Conservation (phyloP, 352 stramenopile species). For the Globisporangium echinulatum region DNA sequence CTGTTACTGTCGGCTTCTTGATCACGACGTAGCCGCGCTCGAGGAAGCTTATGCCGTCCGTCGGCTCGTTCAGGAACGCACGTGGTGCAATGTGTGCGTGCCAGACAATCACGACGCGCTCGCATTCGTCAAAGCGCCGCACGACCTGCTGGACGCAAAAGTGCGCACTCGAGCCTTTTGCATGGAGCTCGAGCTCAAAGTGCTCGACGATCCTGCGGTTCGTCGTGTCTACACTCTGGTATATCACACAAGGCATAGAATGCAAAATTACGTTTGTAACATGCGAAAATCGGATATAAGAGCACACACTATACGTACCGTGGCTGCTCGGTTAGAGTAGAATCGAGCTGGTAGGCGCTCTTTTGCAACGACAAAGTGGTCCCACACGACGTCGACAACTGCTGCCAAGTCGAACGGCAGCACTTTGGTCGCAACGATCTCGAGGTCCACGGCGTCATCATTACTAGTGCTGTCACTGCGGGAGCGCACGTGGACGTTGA, state of each 20-base stretch:
- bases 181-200: slow-evolving; percentile 41
- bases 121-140: slow-evolving; percentile 38
- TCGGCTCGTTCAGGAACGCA: slow-evolving; percentile 32
- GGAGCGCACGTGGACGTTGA: slow-evolving; percentile 14
- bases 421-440: slow-evolving; percentile 44
- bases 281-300: not conserved
- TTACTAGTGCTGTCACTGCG: slow-evolving; percentile 1
- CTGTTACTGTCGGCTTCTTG: slow-evolving; percentile 3
- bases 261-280: not conserved
- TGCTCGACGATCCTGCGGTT: slow-evolving; percentile 55
- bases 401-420: slow-evolving; percentile 40
- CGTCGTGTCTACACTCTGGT: slow-evolving; percentile 4
- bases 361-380: slow-evolving; percentile 26
- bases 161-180: slow-evolving; percentile 33
- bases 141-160: slow-evolving; percentile 44
- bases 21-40: slow-evolving; percentile 56
- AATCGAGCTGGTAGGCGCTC: slow-evolving; percentile 37
- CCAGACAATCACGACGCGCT: slow-evolving; percentile 54
- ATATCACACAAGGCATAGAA: too few species aligned
- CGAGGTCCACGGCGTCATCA: slow-evolving; percentile 3
- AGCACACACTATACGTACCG: not conserved
- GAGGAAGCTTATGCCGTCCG: slow-evolving; percentile 35
- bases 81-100: slow-evolving; percentile 39
- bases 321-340: slow-evolving; percentile 26
- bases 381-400: slow-evolving; percentile 31